A percentile compares a stretch with the other conserved stretches of the same genome.
Evolutionary conservation across 2,329 filamentous ascomycete genomes (phyloP).

Genomic region (Microsporum ferrugineum): DNA sequence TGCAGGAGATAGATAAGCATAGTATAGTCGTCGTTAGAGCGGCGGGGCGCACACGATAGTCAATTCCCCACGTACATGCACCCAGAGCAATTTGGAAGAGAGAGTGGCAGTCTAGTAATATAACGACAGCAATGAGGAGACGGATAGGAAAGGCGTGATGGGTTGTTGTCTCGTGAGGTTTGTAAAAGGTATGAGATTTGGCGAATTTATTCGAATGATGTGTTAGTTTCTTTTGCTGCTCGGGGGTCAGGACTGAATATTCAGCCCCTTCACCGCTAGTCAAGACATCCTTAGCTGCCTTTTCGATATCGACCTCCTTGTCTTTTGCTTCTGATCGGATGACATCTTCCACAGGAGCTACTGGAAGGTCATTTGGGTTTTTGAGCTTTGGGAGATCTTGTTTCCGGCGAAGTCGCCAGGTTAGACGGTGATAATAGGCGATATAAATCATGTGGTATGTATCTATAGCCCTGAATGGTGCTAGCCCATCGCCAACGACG

Average conservation of each 20-base stretch:
- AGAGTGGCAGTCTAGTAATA: conserved; percentile 68
- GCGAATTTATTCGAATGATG: conserved; percentile 72
- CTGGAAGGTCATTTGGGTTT: conserved; percentile 54
- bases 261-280: conserved; percentile 43
- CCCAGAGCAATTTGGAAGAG: conserved; percentile 70
- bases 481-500: conserved; percentile 58
- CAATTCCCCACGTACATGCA: conserved; percentile 65
- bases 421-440: conserved; percentile 56
- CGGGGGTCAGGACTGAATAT: conserved; percentile 50
- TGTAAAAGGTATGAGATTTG: conserved; percentile 79
- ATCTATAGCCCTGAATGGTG: conserved; percentile 65
- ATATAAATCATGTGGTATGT: conserved; percentile 84
- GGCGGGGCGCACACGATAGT: conserved; percentile 55
- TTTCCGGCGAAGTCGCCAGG: conserved; percentile 54
- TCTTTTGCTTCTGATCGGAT: conserved; percentile 34
- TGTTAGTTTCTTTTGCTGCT: conserved; percentile 57
- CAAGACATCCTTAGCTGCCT: conserved; percentile 25
- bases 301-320: conserved; percentile 36
- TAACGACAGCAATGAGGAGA: conserved; percentile 64
- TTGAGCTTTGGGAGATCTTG: conserved; percentile 50
- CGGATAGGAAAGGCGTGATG: conserved; percentile 67
- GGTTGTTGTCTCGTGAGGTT: conserved; percentile 73
- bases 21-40: conserved; percentile 73
- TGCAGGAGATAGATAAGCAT: conserved; percentile 64
- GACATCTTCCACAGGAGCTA: conserved; percentile 4